Evolutionary conservation across 2,329 filamentous ascomycete species (phyloP), one percentile per base, ranked within the genome.

Genomic region (Pestalotiopsis sp.): DNA sequence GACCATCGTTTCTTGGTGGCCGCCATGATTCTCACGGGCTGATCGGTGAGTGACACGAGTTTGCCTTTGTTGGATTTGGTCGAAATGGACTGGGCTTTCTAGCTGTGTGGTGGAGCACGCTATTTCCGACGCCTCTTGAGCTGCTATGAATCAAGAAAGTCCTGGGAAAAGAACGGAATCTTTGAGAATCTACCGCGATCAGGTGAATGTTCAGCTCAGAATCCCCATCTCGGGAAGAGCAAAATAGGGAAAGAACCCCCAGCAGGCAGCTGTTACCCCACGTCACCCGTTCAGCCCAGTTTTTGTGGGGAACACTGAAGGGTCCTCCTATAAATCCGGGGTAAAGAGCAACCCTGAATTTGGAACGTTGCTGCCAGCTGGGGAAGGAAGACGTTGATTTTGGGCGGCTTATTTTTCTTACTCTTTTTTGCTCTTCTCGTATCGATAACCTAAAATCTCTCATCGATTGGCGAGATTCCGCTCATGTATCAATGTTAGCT

Each of bases 1-100:
- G 23, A 17, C 65, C 65, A 67, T 41, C 57, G 25, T 3, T 67
- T 67, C 45, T 56, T 49, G n/a, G 20, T n/a, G 31, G 31, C 31
- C 25, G 63, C 61, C 61, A 64, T 64, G n/a, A 17, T 27, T 45
- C 20, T 13, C 31, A 23, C 31, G 57, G 12, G 20, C 27, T 27
- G 31, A 36, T 36, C 2, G 36, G 14, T 2, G 17, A 23, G 36
- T 38, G 14, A 38, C 36, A 38, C 36, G n/a, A 12, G 27, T 13
- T 41, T 17, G 49, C 23, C 25, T 14, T 1, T 39, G 36, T 36
- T 62, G 59, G 11, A n/a, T 56, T 17, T 17, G 14, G 49, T 17
- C 20, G 31, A 36, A 36, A 36, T 36, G 31, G 31, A 9, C 31
- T 36, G 31, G 31, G 31, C 31, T 36, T 36, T 36, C 31, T 36